phyloP scores from a whole-genome alignment of 139 green algal genomes.

The Dunaliella sp. region DNA sequence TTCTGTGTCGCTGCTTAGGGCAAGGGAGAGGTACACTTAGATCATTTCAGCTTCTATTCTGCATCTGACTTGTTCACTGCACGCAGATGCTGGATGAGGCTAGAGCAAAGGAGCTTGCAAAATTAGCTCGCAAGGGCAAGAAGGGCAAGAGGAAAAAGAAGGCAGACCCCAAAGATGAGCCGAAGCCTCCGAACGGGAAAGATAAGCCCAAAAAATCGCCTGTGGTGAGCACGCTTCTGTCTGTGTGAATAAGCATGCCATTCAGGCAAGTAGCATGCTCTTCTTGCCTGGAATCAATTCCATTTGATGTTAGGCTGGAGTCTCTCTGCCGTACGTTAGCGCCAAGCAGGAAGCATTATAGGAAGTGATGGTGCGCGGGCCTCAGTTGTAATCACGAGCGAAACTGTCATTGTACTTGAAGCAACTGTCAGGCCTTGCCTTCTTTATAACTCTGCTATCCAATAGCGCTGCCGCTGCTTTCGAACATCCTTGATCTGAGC shows the following conservation, averaged over 20 bases:
- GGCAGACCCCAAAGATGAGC: not conserved
- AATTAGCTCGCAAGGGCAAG: constrained; percentile 6
- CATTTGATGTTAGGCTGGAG: not conserved
- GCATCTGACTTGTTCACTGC: too few species aligned
- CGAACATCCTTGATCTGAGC: too few species aligned
- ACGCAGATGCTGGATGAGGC: constrained; percentile 20
- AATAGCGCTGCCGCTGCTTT: too few species aligned
- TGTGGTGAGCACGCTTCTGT: constrained; percentile 1
- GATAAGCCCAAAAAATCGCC: constrained; percentile 16
- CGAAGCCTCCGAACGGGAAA: constrained; percentile 1
- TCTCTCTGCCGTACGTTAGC: not conserved
- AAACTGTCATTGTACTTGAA: constrained; percentile 1
- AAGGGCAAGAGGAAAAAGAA: constrained; percentile 18
- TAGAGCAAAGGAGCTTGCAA: constrained; percentile 11
- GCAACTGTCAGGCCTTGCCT: not conserved
- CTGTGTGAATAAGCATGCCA: not conserved
- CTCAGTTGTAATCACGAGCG: not conserved
- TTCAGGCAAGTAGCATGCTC: not conserved
- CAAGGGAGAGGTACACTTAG: too few species aligned
- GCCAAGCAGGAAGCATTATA: not conserved
- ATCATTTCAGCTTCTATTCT: too few species aligned
- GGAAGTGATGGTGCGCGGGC: not conserved
- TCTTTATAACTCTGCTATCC: too few species aligned
- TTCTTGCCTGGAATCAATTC: not conserved
- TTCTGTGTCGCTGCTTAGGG: too few species aligned